These are phyloP conservation scores for rapeseed (Brassica napus) DNA, from an alignment of 345 rosid species.

Conservation along the genomic window DNA sequence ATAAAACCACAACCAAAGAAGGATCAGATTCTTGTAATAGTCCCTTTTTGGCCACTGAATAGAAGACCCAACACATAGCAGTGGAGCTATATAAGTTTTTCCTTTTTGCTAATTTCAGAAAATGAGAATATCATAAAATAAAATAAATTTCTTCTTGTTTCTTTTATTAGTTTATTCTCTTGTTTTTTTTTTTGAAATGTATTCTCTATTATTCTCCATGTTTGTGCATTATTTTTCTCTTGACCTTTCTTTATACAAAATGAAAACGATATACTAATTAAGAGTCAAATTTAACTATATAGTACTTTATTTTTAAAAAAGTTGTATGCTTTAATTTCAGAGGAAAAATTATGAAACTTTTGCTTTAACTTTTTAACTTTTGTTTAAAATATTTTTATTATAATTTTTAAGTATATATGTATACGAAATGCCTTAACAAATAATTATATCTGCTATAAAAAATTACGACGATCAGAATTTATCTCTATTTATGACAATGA, in stretches of 20 bases:
- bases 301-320: background rate
- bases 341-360: background rate
- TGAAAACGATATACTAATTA: background rate
- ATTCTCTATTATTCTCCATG: conserved; percentile 24
- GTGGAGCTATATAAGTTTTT: conserved; percentile 27
- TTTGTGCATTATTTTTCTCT: conserved; percentile 7
- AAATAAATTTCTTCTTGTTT: conserved; percentile 10
- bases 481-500: background rate
- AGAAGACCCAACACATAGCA: conserved; percentile 26
- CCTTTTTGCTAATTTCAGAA: conserved; percentile 23
- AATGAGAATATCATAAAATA: conserved; percentile 12
- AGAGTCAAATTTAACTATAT: background rate
- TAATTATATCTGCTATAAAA: background rate
- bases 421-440: background rate
- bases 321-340: background rate
- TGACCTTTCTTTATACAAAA: background rate
- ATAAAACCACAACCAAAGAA: background rate
- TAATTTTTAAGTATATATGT: background rate
- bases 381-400: background rate
- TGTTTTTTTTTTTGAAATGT: background rate
- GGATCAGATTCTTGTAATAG: conserved; percentile 34
- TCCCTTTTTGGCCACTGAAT: conserved; percentile 28
- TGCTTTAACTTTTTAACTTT: background rate
- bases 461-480: background rate
- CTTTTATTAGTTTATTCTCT: conserved; percentile 31